Percentiles rank a stretch among this genome's conserved stretches.
These are phyloP conservation scores for Quercus variabilis DNA, from an alignment of 306 rosid genomes.

Conservation along the genomic window DNA sequence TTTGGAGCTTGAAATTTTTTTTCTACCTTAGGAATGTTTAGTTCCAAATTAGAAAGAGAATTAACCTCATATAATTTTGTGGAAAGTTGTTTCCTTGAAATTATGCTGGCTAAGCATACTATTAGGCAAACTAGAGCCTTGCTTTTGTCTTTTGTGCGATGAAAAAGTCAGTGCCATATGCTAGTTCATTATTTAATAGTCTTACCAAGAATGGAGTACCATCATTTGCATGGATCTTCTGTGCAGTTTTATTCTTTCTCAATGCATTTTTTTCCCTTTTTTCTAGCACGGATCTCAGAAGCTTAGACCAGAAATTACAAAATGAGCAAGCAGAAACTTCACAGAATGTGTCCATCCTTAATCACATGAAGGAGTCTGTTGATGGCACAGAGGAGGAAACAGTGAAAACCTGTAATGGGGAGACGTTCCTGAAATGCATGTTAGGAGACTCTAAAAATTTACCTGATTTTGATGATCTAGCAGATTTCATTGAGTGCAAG, in stretches of 20 bases:
- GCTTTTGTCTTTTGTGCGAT: not conserved
- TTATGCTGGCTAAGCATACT: not conserved
- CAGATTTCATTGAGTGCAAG: slow-evolving; percentile 57
- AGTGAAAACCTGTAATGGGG: slow-evolving; percentile 48
- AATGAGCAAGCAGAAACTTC: slow-evolving; percentile 9
- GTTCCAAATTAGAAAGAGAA: not conserved
- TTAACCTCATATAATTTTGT: not conserved
- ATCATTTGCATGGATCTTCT: not conserved
- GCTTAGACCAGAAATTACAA: slow-evolving; percentile 5
- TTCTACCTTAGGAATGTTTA: not conserved
- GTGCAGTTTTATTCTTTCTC: not conserved
- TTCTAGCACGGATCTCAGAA: slow-evolving; percentile 16
- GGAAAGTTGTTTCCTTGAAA: not conserved
- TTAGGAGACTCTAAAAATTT: slow-evolving; percentile 1
- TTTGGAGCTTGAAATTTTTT: not conserved
- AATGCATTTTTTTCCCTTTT: not conserved
- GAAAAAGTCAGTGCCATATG: not conserved
- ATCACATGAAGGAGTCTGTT: slow-evolving; percentile 8
- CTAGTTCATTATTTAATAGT: not conserved
- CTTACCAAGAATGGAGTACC: not conserved
- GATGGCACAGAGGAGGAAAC: slow-evolving; percentile 32
- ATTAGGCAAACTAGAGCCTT: not conserved
- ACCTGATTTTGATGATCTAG: slow-evolving; percentile 52
- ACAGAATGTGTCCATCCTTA: slow-evolving; percentile 5
- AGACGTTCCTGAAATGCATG: slow-evolving; percentile 48